Conservation (phyloP, 208 protist genomes). For the Leishmania mexicana region DNA sequence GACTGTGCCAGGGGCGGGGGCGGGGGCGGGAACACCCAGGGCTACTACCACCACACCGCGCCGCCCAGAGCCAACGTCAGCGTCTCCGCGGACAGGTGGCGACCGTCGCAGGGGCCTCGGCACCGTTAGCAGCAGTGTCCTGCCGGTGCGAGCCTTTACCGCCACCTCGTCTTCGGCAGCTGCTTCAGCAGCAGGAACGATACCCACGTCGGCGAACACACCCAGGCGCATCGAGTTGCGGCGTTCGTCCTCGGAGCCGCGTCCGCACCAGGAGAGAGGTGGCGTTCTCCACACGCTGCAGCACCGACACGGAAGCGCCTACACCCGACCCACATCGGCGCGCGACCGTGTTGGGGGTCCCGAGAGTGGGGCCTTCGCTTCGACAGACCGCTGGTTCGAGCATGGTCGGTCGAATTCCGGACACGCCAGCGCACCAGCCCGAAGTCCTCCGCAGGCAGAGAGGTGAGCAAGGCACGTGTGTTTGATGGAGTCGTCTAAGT, state of each 20-base stretch:
- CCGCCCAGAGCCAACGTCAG: slow-evolving; percentile 13
- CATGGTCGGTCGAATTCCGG: slow-evolving; percentile 14
- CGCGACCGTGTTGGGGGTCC: not conserved
- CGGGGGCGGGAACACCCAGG: not conserved
- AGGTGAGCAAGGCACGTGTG: not conserved
- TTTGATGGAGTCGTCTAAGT: not conserved
- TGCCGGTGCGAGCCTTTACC: not conserved
- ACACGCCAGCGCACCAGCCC: not conserved
- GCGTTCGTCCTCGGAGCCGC: slow-evolving; percentile 28
- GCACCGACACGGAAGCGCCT: slow-evolving; percentile 4
- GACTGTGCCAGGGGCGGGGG: not conserved
- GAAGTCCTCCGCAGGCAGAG: not conserved
- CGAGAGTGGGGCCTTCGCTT: not conserved
- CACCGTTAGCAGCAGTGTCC: not conserved
- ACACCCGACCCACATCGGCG: not conserved
- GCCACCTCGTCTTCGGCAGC: not conserved
- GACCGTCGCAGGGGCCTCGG: slow-evolving; percentile 3
- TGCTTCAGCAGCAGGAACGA: not conserved
- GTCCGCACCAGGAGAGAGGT: not conserved
- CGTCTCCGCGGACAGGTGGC: not conserved
- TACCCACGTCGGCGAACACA: no score
- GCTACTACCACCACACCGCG: not conserved
- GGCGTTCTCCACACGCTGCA: not conserved
- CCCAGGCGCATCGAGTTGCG: slow-evolving; percentile 9
- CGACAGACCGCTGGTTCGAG: slow-evolving; percentile 26